Conservation (phyloP, 2,329 filamentous ascomycete genomes). For the Ophiocordyceps australis region DNA sequence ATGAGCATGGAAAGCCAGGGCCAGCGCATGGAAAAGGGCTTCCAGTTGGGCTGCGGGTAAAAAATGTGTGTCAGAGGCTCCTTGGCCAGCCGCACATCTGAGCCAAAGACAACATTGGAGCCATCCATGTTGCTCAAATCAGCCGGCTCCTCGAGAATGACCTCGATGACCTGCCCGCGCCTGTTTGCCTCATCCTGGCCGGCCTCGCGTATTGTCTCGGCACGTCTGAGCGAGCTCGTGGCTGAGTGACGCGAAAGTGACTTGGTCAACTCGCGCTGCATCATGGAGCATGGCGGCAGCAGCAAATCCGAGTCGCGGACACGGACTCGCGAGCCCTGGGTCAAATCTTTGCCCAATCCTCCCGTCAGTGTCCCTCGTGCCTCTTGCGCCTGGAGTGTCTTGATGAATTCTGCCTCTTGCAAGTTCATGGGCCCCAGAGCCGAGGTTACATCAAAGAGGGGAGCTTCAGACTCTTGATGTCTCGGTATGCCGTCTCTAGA, state of each 20-base stretch:
- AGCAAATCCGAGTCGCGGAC: conserved; percentile 33
- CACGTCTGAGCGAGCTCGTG: conserved; percentile 11
- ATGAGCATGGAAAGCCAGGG: conserved; percentile 38
- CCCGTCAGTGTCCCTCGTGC: conserved; percentile 35
- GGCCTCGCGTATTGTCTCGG: conserved; percentile 25
- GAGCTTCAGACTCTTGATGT: conserved; percentile 12
- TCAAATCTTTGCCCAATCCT: conserved; percentile 37
- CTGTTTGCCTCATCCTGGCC: conserved; percentile 42
- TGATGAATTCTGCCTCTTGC: conserved; percentile 25
- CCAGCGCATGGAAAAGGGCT: conserved; percentile 45
- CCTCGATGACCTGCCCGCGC: conserved; percentile 39
- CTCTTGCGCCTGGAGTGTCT: conserved; percentile 30
- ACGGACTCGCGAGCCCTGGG: conserved; percentile 24
- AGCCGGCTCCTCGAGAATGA: conserved; percentile 27
- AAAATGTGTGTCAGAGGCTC: conserved; percentile 27
- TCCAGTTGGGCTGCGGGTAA: conserved; percentile 48
- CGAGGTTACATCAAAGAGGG: conserved; percentile 26
- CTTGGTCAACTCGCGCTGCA: conserved; percentile 11
- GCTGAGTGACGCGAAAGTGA: no score
- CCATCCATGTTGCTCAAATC: conserved; percentile 34
- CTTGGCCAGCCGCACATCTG: conserved; percentile 16
- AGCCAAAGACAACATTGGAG: conserved; percentile 11
- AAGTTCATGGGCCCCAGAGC: conserved; percentile 23
- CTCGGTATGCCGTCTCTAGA: conserved; percentile 13
- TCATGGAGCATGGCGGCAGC: conserved; percentile 25